phyloP scores from a whole-genome alignment of 305 asterid genomes.

The Rubia tinctorum region DNA sequence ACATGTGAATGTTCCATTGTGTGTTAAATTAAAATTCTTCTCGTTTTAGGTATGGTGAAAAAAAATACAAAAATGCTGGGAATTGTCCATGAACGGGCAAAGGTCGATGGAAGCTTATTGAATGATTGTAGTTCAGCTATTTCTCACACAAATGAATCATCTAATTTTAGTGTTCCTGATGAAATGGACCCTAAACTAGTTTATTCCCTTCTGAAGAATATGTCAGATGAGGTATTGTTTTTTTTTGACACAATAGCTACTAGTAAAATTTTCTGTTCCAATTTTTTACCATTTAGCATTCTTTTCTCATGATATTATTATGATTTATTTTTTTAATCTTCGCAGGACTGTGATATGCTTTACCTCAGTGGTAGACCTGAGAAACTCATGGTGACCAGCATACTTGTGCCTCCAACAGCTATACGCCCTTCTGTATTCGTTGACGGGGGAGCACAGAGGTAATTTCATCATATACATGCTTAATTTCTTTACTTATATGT shows the following conservation, averaged over 20 bases:
- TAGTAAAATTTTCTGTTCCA: slow-evolving; percentile 3
- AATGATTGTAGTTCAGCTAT: slow-evolving; percentile 52
- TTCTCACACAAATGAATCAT: slow-evolving; percentile 52
- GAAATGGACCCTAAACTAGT: slow-evolving; percentile 56
- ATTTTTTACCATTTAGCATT: slow-evolving; percentile 9
- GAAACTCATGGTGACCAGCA: slow-evolving; percentile 68
- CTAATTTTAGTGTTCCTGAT: slow-evolving; percentile 33
- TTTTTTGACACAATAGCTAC: not conserved
- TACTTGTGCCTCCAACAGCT: slow-evolving; percentile 85
- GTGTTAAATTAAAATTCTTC: slow-evolving; percentile 8
- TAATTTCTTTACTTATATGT: slow-evolving; percentile 8
- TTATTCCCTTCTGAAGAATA: slow-evolving; percentile 60
- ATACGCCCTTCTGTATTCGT: slow-evolving; percentile 94
- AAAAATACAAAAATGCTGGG: slow-evolving; percentile 38
- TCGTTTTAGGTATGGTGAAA: slow-evolving; percentile 74
- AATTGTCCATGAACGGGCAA: slow-evolving; percentile 57
- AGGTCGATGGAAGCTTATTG: slow-evolving; percentile 31
- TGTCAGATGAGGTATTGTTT: slow-evolving; percentile 75
- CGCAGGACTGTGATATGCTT: slow-evolving; percentile 91
- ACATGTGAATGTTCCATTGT: not conserved
- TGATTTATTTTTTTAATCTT: not conserved
- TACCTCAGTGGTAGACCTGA: slow-evolving; percentile 83
- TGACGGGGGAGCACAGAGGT: slow-evolving; percentile 86
- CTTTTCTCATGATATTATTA: slow-evolving; percentile 7
- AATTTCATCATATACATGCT: slow-evolving; percentile 12